Conservation (phyloP, 768 basidiomycete species). For the Amanita thiersii region DNA sequence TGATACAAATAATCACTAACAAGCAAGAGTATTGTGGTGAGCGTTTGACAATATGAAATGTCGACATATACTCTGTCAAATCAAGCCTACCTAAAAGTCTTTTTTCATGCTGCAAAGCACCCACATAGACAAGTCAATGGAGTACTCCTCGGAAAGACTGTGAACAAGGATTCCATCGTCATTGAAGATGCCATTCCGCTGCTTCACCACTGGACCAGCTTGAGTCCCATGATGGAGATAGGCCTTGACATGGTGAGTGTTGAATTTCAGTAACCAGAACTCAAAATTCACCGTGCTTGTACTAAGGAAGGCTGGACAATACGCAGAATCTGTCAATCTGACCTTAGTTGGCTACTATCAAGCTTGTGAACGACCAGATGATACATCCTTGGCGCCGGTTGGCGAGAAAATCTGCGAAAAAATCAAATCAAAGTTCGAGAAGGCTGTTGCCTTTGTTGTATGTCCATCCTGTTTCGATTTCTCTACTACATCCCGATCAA, state of each 20-base stretch:
- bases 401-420: conserved; percentile 55
- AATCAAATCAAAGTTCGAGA: conserved; percentile 43
- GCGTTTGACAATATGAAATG: conserved; percentile 2
- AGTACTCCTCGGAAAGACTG: conserved; percentile 54
- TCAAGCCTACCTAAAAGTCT: conserved; percentile 64
- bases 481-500: neutral
- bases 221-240: conserved; percentile 83
- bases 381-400: conserved; percentile 52
- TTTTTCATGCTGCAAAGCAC: conserved; percentile 75
- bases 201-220: conserved; percentile 77
- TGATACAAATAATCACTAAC: no score
- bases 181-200: conserved; percentile 68
- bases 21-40: neutral
- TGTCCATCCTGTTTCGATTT: conserved; percentile 16
- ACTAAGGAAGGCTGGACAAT: conserved; percentile 41
- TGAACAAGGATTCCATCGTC: conserved; percentile 25
- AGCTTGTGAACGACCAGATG: conserved; percentile 57
- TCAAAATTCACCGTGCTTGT: conserved; percentile 3
- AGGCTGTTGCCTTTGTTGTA: conserved; percentile 66
- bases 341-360: conserved; percentile 71
- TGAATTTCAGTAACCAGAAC: neutral
- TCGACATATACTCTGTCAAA: conserved; percentile 45
- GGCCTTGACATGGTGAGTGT: conserved; percentile 64
- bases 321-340: conserved; percentile 47
- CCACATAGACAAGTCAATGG: conserved; percentile 73